Evolutionary conservation across 805 yeast species (phyloP).

Genomic region (Sugiyamaella floridensis): DNA sequence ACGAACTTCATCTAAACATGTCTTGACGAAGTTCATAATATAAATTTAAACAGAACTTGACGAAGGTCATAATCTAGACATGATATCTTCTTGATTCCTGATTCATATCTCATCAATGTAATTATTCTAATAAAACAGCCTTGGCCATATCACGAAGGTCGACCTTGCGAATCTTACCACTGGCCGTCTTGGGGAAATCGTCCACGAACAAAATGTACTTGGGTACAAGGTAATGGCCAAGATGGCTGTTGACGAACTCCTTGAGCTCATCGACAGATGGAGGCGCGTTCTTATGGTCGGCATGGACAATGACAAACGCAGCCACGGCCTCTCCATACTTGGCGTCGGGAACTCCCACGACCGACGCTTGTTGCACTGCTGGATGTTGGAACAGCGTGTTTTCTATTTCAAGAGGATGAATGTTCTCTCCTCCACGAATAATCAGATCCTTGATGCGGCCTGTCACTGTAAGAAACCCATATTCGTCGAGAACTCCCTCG

Average conservation of each 20-base stretch:
- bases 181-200: constrained; percentile 29
- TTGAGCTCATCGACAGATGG: constrained; percentile 15
- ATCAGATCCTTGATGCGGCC: constrained; percentile 30
- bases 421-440: constrained; percentile 30
- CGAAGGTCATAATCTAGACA: too few species aligned
- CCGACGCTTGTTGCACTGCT: constrained; percentile 24
- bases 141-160: constrained; percentile 22
- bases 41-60: too few species aligned
- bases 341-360: constrained; percentile 27
- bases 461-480: constrained; percentile 25
- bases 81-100: too few species aligned
- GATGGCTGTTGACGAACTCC: constrained; percentile 17
- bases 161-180: constrained; percentile 29
- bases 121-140: not conserved
- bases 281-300: constrained; percentile 9
- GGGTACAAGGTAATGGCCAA: constrained; percentile 29
- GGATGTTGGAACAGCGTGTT: constrained; percentile 24
- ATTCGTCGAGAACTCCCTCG: constrained; percentile 25
- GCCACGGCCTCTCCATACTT: constrained; percentile 28
- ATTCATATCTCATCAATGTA: not conserved
- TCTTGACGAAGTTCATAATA: too few species aligned
- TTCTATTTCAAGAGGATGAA: constrained; percentile 29
- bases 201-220: constrained; percentile 21
- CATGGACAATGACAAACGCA: constrained; percentile 22
- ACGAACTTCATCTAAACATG: too few species aligned